Evolutionary conservation across 306 rosid genomes (phyloP).

Genomic region (Lagenaria siceraria): DNA sequence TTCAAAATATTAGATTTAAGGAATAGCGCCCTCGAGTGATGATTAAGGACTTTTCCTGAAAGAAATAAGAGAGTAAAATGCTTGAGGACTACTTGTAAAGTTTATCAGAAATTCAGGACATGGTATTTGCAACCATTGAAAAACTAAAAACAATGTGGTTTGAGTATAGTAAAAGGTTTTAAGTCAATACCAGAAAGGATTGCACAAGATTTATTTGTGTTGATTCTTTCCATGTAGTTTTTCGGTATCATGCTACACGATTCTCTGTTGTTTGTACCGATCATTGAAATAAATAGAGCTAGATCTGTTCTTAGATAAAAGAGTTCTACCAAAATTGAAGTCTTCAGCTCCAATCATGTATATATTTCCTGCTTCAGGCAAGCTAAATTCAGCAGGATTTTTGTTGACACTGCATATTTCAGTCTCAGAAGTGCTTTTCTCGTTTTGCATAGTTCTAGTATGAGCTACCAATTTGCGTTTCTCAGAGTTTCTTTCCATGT

Average conservation of each 20-base stretch:
- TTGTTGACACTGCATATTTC: slow-evolving; percentile 44
- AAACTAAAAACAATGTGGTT: not conserved
- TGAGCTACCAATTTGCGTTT: slow-evolving; percentile 19
- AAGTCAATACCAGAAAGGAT: slow-evolving; percentile 7
- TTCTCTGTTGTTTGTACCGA: slow-evolving; percentile 43
- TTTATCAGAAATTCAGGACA: no score
- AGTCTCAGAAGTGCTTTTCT: slow-evolving; percentile 22
- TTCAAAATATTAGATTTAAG: not conserved
- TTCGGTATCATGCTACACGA: slow-evolving; percentile 28
- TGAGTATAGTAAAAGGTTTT: not conserved
- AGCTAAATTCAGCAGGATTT: slow-evolving; percentile 89
- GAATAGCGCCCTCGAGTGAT: not conserved
- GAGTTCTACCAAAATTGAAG: slow-evolving; percentile 36
- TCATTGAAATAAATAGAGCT: slow-evolving; percentile 16
- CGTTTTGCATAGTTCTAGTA: slow-evolving; percentile 28
- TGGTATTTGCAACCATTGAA: not conserved
- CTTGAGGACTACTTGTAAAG: no score
- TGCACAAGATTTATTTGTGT: slow-evolving; percentile 19
- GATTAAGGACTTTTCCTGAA: not conserved
- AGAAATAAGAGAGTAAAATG: not conserved
- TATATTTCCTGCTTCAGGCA: slow-evolving; percentile 44
- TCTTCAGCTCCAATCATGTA: slow-evolving; percentile 91
- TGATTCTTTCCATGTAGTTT: slow-evolving; percentile 19
- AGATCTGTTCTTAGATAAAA: slow-evolving; percentile 22
- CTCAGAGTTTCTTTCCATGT: slow-evolving; percentile 22